Evolutionary conservation across 495 filamentous ascomycete genomes (phyloP), one percentile per base, ranked within the genome.

Genomic region (Daldinia decipiens): DNA sequence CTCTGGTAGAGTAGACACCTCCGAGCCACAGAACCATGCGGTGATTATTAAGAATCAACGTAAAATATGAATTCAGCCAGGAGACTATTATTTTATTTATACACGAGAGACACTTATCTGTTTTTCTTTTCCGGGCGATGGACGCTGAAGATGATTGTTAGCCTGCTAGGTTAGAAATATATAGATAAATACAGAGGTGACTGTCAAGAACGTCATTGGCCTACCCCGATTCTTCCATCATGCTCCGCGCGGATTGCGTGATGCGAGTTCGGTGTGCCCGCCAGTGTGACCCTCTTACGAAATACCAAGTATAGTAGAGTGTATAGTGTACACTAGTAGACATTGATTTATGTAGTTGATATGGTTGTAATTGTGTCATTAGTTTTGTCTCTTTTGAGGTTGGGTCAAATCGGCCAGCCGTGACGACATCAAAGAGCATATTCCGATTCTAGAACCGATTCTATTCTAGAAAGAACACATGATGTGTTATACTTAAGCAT

Each of bases 181-280:
- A 39, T 51, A 31, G 17, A 47, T 51, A 31, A 13, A 47, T 4
- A 60, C 38, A 21, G 51, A 60, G 19, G 21, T 57, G 53, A 53
- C 11, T 52, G 17, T 61, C 54, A 9, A 61, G 12, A 32, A 27
- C 40, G 13, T 31, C 34, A 65, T 70, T 51, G 56, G 58, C 50
- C 62, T 71, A 71, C 68, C 62, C 68, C 68, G 62, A 67, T 62
- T 71, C 57, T 65, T 67, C 43, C 70, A 72, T 60, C 70, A 72
- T 72, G 65, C 58, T 68, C 65, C 64, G 55, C 70, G 65, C 65
- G 38, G 70, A 72, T 72, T 68, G 70, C 70, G 70, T 72, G 70
- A 72, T 72, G 70, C 58, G 45, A 55, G 31, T 56, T 60, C 63
- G 62, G 59, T 55, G 29, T 45, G 11, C 21, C 24, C 26, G 11